Evolutionary conservation across 805 yeast genomes (phyloP), one percentile per base, ranked within the genome.

Genomic region (Candida montana): DNA sequence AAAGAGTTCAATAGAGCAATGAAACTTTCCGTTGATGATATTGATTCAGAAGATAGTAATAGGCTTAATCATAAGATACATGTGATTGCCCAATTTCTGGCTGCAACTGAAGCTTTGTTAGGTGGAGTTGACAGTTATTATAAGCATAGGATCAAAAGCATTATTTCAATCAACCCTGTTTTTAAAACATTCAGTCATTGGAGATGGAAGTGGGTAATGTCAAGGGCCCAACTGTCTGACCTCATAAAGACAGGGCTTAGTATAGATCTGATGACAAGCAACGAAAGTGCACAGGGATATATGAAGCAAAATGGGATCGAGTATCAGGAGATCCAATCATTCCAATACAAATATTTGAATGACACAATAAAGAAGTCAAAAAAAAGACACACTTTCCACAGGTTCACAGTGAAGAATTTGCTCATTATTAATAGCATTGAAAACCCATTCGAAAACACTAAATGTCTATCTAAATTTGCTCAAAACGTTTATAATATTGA

Each of bases 111-210:
- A 26, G 45, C 49, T 1, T 17, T 53, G 21, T 8, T 26, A 13
- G 51, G 51, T 40, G 54, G 55, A 3, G 45, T 50, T 24, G 39
- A 45, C 15, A 54, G 55, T 1, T 23, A 31, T 7, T 43, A 32
- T 35, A 44, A 45, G 10, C 37, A 50, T 41, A 21, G 50, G 12
- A 10, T 53, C 2, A 45, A 39, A 24, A 47, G 54, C 16, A 37
- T 52, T 5, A 36, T 50, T n/a, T 38, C 42, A 1, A 32, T 52
- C 5, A 53, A 53, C 28, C 57, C 57, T 6, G 39, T 44, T 12
- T 39, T 53, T 8, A 37, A 37, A n/a, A 8, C 9, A 7, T 36
- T 36, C 24, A 8, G 10, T 2, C 19, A 21, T 11, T 27, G 33
- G 9, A 15, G 20, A 3, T 21, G 20, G 3, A 36, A 30, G 15